Base-by-base conservation (phyloP, 176 grass and related monocot genomes). In the Bolboschoenus planiculmis region DNA sequence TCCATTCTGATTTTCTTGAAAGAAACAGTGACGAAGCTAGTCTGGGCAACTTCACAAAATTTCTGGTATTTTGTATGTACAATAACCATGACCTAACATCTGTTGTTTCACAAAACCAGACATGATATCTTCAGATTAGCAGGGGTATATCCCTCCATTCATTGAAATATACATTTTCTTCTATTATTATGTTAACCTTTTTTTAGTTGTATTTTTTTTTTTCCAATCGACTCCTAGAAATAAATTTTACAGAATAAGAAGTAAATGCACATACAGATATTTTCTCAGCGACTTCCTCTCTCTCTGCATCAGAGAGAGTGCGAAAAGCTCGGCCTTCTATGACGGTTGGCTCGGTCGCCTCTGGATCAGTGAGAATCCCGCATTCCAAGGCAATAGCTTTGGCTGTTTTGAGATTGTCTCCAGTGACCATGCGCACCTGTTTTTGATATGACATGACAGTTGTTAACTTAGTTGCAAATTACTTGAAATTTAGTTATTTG, bases 371-470 rank as follows among this genome's bases (percentile, higher is more conserved):
- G 86, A 98, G 89, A 85, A 98, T 95, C n/a, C 92, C 95, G 18
- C 95, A 98, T 68, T 98, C 95, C 43, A 98, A 89, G 53, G 95
- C 90, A 81, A 98, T 98, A 64, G 95, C 92, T 90, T 89, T 95
- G 4, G 95, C 95, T 53, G 92, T 98, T 80, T 98, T 90, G 79
- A 98, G 58, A 80, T 98, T 98, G 81, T 98, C 95, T 21, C 95
- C 95, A 13, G 95, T 98, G 58, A 93, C 87, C 95, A 98, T 98
- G 29, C 95, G 92, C 50, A 98, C 95, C 95, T 98, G 81, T 56
- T 43, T 84, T 37, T 61, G 16, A 81, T 43, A 48, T 37, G 14
- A 36, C 31, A 63, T 8, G 10, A 34, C 10, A 78, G 53, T 56
- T 60, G 23, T 36, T n/a, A 80, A 56, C 56, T 80, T 80, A 39